Percentiles rank a stretch among this genome's conserved stretches.
phyloP scores from a whole-genome alignment of 305 asterid genomes.

The Fraxinus sp. region DNA sequence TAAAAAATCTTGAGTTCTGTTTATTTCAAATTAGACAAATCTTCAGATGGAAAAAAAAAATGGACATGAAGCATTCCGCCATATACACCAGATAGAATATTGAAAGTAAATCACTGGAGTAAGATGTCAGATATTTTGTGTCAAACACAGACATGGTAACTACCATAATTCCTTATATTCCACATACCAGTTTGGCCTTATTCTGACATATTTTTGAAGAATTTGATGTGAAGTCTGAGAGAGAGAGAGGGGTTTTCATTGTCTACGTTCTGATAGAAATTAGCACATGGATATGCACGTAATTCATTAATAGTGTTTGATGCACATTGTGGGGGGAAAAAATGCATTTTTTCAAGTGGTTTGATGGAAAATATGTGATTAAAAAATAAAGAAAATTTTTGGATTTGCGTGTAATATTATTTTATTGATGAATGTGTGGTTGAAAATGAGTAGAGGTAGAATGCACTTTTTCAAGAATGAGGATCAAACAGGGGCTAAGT shows the following conservation, averaged over 20 bases:
- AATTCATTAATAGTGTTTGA: background rate
- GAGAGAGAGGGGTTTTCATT: background rate
- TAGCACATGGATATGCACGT: background rate
- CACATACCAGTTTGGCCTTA: background rate
- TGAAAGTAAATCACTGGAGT: background rate
- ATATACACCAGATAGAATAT: background rate
- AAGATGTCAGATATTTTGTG: background rate
- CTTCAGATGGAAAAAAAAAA: background rate
- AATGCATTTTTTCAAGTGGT: too few species aligned
- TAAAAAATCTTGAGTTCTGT: background rate
- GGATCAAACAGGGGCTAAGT: background rate
- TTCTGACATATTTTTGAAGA: background rate
- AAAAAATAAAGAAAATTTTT: too few species aligned
- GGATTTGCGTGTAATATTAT: too few species aligned
- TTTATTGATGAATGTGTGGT: too few species aligned
- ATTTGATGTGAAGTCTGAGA: background rate
- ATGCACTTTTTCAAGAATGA: too few species aligned
- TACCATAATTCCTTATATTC: background rate
- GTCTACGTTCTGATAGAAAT: background rate
- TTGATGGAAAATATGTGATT: too few species aligned
- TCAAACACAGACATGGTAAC: background rate
- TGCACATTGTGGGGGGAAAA: too few species aligned
- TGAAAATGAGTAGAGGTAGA: too few species aligned
- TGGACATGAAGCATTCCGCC: background rate
- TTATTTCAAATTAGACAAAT: background rate